Conservation (phyloP, 768 basidiomycete genomes). For the Termitomyces sp. region DNA sequence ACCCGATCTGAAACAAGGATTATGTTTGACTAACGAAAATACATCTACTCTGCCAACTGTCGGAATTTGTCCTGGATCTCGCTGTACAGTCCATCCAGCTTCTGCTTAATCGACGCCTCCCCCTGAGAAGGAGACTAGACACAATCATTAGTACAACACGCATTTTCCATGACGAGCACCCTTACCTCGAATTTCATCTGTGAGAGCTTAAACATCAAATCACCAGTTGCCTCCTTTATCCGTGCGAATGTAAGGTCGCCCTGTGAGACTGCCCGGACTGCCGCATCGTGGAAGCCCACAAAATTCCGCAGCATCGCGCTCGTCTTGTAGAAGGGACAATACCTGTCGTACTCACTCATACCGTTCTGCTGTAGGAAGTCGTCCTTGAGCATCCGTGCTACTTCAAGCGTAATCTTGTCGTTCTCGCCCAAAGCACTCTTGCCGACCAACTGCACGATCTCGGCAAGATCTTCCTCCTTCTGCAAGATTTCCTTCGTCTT, state of each 20-base stretch:
- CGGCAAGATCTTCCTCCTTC: conserved; percentile 97
- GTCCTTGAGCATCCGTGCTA: conserved; percentile 95
- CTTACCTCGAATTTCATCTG: conserved; percentile 98
- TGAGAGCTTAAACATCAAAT: conserved; percentile 95
- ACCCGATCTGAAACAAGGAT: conserved; percentile 7
- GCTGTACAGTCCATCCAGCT: conserved; percentile 70
- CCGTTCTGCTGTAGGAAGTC: conserved; percentile 98
- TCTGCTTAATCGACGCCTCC: conserved; percentile 75
- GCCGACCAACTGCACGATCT: conserved; percentile 99
- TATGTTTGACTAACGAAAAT: conserved; percentile 1
- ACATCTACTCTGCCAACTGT: conserved; percentile 62
- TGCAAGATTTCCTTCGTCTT: conserved; percentile 96
- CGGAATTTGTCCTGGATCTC: conserved; percentile 95
- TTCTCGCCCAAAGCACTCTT: conserved; percentile 96
- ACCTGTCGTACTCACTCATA: conserved; percentile 96
- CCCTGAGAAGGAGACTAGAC: conserved; percentile 86
- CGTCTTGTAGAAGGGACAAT: conserved; percentile 99
- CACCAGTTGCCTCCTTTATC: conserved; percentile 82
- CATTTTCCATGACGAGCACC: background rate
- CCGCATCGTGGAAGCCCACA: conserved; percentile 90
- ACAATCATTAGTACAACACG: background rate
- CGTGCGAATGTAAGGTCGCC: conserved; percentile 80
- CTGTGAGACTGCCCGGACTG: conserved; percentile 77
- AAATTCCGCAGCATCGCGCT: conserved; percentile 93
- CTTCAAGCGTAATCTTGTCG: conserved; percentile 98